phyloP scores from a whole-genome alignment of 108 stramenopile species.

The Cyclotella atomus region DNA sequence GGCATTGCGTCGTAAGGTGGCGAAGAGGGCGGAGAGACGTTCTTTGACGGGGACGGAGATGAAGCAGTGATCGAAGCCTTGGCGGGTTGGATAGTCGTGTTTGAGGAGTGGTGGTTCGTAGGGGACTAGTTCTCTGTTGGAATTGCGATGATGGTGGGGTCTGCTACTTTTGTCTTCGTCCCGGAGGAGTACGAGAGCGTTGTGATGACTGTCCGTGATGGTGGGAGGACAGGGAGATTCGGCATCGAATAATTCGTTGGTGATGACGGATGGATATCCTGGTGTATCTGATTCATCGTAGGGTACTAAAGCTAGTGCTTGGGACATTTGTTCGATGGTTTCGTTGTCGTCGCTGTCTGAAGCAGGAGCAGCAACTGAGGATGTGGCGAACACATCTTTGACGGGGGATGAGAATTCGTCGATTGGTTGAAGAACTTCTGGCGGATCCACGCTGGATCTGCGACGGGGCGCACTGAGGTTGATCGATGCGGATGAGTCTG shows the following conservation, averaged over 20 bases:
- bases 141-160: not conserved
- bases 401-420: not conserved
- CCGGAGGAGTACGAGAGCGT: not conserved
- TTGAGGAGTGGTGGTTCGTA: not conserved
- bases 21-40: constrained; percentile 34
- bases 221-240: not conserved
- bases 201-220: not conserved
- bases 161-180: too few relatives aligned
- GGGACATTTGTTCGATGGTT: not conserved
- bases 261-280: not conserved
- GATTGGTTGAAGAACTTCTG: not conserved
- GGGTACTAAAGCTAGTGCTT: not conserved
- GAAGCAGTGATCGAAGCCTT: constrained; percentile 30
- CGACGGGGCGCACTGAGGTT: not conserved
- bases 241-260: not conserved
- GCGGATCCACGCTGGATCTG: not conserved
- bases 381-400: not conserved
- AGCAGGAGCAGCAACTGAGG: not conserved
- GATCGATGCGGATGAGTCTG: not conserved
- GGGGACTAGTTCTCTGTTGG: not conserved
- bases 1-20: constrained; percentile 27
- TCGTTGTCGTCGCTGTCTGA: not conserved
- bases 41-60: constrained; percentile 18
- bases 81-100: constrained; percentile 1
- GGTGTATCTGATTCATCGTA: not conserved